phyloP scores from a whole-genome alignment of 176 grass and related monocot genomes.

The Poa annua region DNA sequence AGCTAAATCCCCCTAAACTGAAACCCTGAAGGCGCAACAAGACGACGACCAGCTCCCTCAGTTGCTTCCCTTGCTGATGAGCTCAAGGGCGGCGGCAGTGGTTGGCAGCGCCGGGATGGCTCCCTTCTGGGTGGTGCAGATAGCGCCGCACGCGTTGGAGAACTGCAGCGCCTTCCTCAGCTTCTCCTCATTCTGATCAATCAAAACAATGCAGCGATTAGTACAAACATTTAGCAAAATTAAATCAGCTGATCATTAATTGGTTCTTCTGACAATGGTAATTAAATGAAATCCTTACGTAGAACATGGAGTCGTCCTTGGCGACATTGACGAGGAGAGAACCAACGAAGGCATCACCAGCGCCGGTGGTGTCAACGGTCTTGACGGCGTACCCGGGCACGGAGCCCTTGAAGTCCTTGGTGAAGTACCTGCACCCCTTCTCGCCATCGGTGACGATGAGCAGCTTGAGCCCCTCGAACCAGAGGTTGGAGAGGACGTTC shows the following conservation, averaged over 20 bases:
- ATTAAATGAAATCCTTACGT: slow-evolving; percentile 38
- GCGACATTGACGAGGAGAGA: slow-evolving; percentile 73
- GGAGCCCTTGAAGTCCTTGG: slow-evolving; percentile 86
- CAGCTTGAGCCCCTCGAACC: slow-evolving; percentile 87
- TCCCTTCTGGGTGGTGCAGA: slow-evolving; percentile 88
- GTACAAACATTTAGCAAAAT: background rate
- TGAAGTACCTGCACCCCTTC: slow-evolving; percentile 91
- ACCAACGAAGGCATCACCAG: slow-evolving; percentile 90
- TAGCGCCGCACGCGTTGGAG: slow-evolving; percentile 81
- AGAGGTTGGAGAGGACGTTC: slow-evolving; percentile 66
- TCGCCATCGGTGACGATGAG: slow-evolving; percentile 93
- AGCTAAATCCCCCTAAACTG: background rate
- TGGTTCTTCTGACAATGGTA: background rate
- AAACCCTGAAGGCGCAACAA: background rate
- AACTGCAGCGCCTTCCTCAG: slow-evolving; percentile 72
- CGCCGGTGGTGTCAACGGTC: slow-evolving; percentile 84
- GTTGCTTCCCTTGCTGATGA: slow-evolving; percentile 56
- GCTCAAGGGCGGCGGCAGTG: slow-evolving; percentile 40
- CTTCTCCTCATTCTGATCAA: slow-evolving; percentile 74
- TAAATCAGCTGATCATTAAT: background rate
- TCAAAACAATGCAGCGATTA: background rate
- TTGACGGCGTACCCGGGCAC: slow-evolving; percentile 66
- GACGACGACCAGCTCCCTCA: background rate
- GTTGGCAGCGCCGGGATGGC: slow-evolving; percentile 90
- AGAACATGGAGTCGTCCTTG: slow-evolving; percentile 70